Percentiles rank a stretch among this genome's conserved stretches.
Conservation (phyloP, 345 rosid genomes). For the Eucalyptus microcorys region DNA sequence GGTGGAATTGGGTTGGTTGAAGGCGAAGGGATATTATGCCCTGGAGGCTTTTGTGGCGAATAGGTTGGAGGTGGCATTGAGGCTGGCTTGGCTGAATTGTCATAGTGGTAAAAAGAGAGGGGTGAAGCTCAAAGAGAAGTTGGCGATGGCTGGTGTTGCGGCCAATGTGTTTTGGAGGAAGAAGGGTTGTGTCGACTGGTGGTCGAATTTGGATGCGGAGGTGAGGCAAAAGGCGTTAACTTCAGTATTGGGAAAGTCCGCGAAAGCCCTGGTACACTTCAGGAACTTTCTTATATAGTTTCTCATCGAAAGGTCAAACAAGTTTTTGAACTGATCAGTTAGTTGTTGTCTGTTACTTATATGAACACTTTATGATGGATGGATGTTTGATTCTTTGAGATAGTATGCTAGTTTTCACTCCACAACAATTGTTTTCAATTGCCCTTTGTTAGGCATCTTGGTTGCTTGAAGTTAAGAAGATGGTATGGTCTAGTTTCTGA, state of each 20-base stretch:
- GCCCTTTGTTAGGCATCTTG: not conserved
- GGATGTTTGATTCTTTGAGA: not conserved
- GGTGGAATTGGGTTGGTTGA: conserved; percentile 85
- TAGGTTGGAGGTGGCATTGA: conserved; percentile 76
- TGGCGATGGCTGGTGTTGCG: conserved; percentile 38
- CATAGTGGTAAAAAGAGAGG: conserved; percentile 60
- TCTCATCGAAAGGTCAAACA: not conserved
- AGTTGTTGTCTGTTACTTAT: not conserved
- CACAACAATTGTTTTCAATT: not conserved
- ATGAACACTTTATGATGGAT: not conserved
- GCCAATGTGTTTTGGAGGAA: conserved; percentile 87
- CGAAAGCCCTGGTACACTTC: conserved; percentile 58
- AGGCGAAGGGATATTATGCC: conserved; percentile 74
- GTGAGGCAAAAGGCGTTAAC: conserved; percentile 36
- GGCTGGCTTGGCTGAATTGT: conserved; percentile 80
- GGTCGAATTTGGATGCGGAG: conserved; percentile 50
- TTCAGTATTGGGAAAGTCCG: conserved; percentile 46
- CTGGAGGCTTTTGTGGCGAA: conserved; percentile 74
- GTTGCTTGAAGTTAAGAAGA: not conserved
- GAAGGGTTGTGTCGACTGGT: conserved; percentile 83
- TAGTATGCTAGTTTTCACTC: not conserved
- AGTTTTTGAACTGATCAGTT: not conserved
- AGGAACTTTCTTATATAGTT: not conserved
- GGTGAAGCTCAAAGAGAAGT: conserved; percentile 70
- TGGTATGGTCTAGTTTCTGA: not conserved